phyloP scores from a whole-genome alignment of 2,329 filamentous ascomycete genomes.

The Diaporthe vexans region DNA sequence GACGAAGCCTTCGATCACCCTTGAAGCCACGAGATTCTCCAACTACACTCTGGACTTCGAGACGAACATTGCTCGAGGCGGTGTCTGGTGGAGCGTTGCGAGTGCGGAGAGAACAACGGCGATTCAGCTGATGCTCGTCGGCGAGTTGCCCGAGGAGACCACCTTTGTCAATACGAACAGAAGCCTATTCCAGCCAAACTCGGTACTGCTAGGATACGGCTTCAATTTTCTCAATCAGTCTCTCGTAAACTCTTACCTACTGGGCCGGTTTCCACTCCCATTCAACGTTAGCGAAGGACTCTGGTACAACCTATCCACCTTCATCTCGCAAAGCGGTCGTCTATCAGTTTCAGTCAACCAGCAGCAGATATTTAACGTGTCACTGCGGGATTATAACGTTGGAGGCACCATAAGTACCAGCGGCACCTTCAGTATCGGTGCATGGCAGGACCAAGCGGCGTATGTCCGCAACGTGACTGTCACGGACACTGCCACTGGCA shows the following conservation, averaged over 20 bases:
- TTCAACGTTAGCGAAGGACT: conserved; percentile 49
- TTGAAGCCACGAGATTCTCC: conserved; percentile 44
- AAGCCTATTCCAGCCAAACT: conserved; percentile 52
- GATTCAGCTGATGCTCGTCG: conserved; percentile 11
- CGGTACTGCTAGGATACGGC: conserved; percentile 51
- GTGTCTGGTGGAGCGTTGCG: conserved; percentile 55
- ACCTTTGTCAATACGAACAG: conserved; percentile 52
- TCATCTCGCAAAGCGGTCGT: conserved; percentile 45
- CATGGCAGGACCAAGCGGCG: conserved; percentile 55
- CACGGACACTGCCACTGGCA: conserved; percentile 47
- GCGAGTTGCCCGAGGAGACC: conserved; percentile 6
- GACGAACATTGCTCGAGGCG: conserved; percentile 54
- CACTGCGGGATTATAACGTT: conserved; percentile 33
- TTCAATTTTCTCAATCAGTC: conserved; percentile 54
- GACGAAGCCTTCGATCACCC: conserved; percentile 49
- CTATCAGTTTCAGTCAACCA: conserved; percentile 50
- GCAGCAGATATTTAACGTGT: conserved; percentile 43
- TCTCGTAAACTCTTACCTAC: conserved; percentile 47
- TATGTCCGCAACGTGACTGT: conserved; percentile 53
- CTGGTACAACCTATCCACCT: conserved; percentile 56
- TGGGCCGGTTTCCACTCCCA: conserved; percentile 48
- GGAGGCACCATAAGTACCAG: conserved; percentile 34
- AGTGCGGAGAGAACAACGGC: conserved; percentile 18
- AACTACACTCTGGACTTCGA: conserved; percentile 56
- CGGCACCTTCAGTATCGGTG: conserved; percentile 58